Base-by-base conservation (phyloP, 352 stramenopile species). In the Phytophthora cryptogea region DNA sequence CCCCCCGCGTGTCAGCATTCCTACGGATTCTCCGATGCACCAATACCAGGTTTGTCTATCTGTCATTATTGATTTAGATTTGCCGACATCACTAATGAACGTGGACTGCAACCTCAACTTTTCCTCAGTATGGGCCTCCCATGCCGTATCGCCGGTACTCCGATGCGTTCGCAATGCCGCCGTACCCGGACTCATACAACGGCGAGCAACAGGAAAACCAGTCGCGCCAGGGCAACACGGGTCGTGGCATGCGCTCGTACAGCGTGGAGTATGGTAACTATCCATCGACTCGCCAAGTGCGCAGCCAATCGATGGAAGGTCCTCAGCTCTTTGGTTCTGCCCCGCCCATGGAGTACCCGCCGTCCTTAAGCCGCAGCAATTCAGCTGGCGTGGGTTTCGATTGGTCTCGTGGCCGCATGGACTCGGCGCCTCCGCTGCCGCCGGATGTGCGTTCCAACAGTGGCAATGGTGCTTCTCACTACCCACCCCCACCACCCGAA, bases 251-350 rank as follows among this genome's bases (percentile, higher is more conserved):
- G 39, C 81, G 84, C 3, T 93, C 84, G 13, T 91, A 90, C 68
- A 91, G 81, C 41, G 76, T 91, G 72, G 84, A 93, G 49, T 89
- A 84, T 36, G 64, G 72, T 7, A 76, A 59, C 31, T 90, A 86
- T 28, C 60, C 73, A 14, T 70, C 78, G 23, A 78, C 74, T 26
- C 78, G 80, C 20, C 77, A 74, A 47, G 71, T 87, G 8, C 81
- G 83, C 48, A 93, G 81, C 31, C 81, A 90, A 41, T 93, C 83
- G 16, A 84, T 93, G 59, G 83, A 93, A 54, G 81, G 79, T 0
- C 63, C 78, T 11, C 75, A 86, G 39, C 70, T 89, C 27, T 91
- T 91, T 49, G 72, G 72, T 0, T 70, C 60, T 5, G 72, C 63
- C 6, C 72, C 78, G 3, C 62, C 66, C 2, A 62, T 74, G 41